Base-by-base conservation (phyloP, 805 yeast species). In the Saturnispora besseyi region DNA sequence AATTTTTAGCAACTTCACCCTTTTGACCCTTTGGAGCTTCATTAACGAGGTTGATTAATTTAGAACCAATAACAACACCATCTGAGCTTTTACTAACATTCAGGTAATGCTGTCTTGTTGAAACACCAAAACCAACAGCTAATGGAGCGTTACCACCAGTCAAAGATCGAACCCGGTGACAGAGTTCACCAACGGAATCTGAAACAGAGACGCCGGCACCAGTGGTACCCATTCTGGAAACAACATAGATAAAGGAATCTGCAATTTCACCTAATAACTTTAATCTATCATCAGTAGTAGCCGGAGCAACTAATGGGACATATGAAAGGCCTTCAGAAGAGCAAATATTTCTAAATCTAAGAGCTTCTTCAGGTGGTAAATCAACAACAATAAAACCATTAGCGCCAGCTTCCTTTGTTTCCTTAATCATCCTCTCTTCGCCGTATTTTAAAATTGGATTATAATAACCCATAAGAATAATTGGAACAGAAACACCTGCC, bases 121-220 rank as follows among this genome's bases (percentile, higher is more conserved):
- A 81, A 49, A 93, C 95, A 67, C 99, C 99, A 59, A 93, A 93
- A 1, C 99, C 99, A 43, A 93, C 96, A 26, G 97, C 97, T 53
- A 90, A 65, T 33, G 96, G 96, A 38, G 78, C 83, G 46, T 81
- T 83, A 44, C 76, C 77, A 22, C 81, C 81, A n/a, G 95, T 76
- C 60, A 78, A 75, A 53, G 77, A 74, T 64, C 95, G 79, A 15
- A 93, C 95, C 57, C 88, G 80, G 29, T 73, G 71, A 57, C 93
- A 80, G 54, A 93, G 75, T 40, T 72, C 78, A 26, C 80, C 78
- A 50, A 91, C 77, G 54, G 82, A 82, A 5, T 71, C 60, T 44
- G 80, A 74, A 41, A 95, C 79, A 22, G 75, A 71, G 18, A 83
- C 77, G 22, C 81, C 71, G 34, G 95, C 91, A 64, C 99, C 99